Conservation (phyloP, 768 basidiomycete species). For the Auriscalpium orientale region DNA sequence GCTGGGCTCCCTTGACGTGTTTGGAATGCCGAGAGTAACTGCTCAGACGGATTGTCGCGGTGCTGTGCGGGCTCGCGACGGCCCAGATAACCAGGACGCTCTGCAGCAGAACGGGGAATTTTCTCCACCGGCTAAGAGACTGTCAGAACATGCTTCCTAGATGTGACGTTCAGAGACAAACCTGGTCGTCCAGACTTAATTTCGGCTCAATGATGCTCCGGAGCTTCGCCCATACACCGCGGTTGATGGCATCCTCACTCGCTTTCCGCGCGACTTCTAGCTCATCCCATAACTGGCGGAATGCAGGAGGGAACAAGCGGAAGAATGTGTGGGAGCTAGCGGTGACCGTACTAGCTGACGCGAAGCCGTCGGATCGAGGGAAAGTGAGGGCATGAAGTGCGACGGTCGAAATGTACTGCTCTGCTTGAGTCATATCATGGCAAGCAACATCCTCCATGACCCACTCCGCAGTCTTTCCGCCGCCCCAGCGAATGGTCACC, state of each 20-base stretch:
- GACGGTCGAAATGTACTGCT: slow-evolving; percentile 82
- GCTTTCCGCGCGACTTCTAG: slow-evolving; percentile 58
- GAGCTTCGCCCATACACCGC: slow-evolving; percentile 64
- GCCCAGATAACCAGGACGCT: no score
- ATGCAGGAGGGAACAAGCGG: slow-evolving; percentile 71
- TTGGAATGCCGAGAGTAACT: slow-evolving; percentile 50
- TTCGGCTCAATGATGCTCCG: slow-evolving; percentile 58
- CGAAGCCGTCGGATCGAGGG: slow-evolving; percentile 56
- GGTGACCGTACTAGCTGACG: slow-evolving; percentile 37
- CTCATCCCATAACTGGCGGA: slow-evolving; percentile 90
- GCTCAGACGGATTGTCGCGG: slow-evolving; percentile 27
- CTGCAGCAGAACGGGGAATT: no score
- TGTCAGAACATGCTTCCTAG: no score
- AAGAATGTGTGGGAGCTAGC: slow-evolving; percentile 57
- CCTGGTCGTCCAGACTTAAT: slow-evolving; percentile 38
- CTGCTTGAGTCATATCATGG: slow-evolving; percentile 67
- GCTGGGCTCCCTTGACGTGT: slow-evolving; percentile 51
- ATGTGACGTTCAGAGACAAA: slow-evolving; percentile 12
- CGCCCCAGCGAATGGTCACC: slow-evolving; percentile 69
- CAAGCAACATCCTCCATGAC: slow-evolving; percentile 84
- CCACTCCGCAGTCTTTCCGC: slow-evolving; percentile 55
- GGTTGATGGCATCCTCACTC: slow-evolving; percentile 56
- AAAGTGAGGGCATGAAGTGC: slow-evolving; percentile 77
- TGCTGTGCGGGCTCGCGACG: no score
- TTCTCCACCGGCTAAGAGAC: no score